Base-by-base conservation (phyloP, 139 green algal species). In the Pseudopediastrum boryanum region DNA sequence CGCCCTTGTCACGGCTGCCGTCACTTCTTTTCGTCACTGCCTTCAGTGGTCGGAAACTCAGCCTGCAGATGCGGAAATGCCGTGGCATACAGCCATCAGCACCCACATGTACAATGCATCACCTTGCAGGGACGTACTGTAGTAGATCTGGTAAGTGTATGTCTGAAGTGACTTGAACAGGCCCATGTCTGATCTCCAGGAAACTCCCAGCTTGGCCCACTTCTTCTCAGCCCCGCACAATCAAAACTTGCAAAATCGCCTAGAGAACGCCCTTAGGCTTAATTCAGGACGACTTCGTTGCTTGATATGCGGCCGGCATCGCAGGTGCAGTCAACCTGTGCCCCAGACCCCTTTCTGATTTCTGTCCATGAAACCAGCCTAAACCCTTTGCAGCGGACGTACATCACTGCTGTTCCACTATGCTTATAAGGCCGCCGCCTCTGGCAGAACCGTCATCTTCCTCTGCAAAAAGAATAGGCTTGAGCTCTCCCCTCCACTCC, bases 401-500 rank as follows among this genome's bases (percentile, higher is more conserved):
- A 70, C 71, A 0, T 70, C 71, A 1, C 54, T 78, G 54, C 23
- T 78, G 71, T 78, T 78, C 23, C 71, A 78, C 2, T 78, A 46
- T 56, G 71, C 71, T 1, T 78, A 68, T 41, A n/a, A 42, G 27
- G 29, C 69, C 23, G 71, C 71, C 9, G 48, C n/a, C 25, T 29
- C 31, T 9, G 71, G 71, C 12, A 31, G 31, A 2, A 56, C 64
- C 36, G 71, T 78, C 39, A 10, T 39, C 54, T 43, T 78, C 10
- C 33, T 78, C 3, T 78, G 71, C 36, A 27, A 78, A 39, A 39
- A 29, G 13, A 41, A 39, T 1, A 27, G 50, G 29, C 54, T 78
- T 8, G 71, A 78, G 33, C 71, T 70, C 29, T n/a, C 29, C 9
- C 71, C 71, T 12, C 54, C 71, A 16, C 54, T 78, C 39, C 38